Evolutionary conservation across 129 eudicot genomes (phyloP).

Genomic region (Flaveria trinervia): DNA sequence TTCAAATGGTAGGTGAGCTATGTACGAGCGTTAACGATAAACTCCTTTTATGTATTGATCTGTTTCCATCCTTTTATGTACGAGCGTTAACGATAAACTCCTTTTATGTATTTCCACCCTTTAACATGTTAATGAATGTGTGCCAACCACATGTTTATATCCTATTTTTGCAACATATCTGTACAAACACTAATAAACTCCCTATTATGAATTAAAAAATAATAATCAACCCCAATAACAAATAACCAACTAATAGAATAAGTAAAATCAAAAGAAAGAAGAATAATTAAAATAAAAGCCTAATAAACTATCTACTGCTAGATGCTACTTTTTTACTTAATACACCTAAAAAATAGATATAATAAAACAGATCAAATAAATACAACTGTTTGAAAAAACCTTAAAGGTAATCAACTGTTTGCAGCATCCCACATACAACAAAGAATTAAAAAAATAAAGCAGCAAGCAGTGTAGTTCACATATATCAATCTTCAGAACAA

Average conservation of each 20-base stretch:
- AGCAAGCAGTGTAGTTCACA: not conserved
- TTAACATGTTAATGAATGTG: not conserved
- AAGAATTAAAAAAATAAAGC: constrained; percentile 1
- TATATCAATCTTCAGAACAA: constrained; percentile 33
- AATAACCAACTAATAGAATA: no score
- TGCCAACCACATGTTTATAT: no score
- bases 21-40: not conserved
- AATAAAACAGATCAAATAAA: not conserved
- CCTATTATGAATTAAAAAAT: no score
- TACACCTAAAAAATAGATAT: not conserved
- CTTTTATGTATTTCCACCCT: constrained; percentile 10
- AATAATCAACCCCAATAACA: no score
- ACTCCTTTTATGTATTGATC: constrained; percentile 7
- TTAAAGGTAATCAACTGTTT: not conserved
- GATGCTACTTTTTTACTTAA: no score
- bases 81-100: not conserved
- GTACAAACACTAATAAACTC: no score
- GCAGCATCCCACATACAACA: not conserved
- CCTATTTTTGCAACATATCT: no score
- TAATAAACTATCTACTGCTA: not conserved
- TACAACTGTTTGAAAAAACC: not conserved
- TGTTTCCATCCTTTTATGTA: not conserved
- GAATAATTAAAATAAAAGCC: no score
- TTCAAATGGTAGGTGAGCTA: not conserved
- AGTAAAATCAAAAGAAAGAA: no score